phyloP scores from a whole-genome alignment of 306 rosid genomes.

The Mucuna pruriens region DNA sequence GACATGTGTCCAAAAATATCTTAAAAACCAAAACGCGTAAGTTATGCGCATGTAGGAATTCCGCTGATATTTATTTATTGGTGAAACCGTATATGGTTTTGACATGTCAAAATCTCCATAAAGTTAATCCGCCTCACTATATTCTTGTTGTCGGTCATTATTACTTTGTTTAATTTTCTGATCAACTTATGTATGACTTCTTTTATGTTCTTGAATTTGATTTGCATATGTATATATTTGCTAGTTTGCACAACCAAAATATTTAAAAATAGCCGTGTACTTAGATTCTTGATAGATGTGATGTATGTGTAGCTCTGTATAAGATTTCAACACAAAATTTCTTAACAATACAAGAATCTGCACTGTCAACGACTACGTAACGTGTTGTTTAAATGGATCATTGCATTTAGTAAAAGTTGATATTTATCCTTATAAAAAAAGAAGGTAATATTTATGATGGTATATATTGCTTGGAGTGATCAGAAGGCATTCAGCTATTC shows the following conservation, averaged over 20 bases:
- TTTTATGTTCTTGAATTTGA: not conserved
- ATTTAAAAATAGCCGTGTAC: not conserved
- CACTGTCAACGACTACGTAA: not conserved
- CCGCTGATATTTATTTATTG: not conserved
- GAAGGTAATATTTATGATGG: no score
- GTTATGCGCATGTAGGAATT: not conserved
- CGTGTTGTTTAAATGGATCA: not conserved
- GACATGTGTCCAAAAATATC: no score
- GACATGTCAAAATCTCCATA: not conserved
- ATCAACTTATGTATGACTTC: not conserved
- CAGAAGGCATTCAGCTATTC: not conserved
- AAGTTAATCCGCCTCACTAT: not conserved
- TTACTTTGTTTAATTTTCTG: not conserved
- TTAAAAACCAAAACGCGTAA: not conserved
- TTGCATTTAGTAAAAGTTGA: not conserved
- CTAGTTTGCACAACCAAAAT: not conserved
- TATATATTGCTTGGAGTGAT: no score
- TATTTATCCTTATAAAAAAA: no score
- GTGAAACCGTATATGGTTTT: not conserved
- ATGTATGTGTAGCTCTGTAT: not conserved
- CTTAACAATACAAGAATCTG: not conserved
- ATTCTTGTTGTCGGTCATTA: not conserved
- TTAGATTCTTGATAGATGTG: not conserved
- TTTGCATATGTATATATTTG: not conserved
- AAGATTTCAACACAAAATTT: not conserved